Percentiles rank a stretch among this genome's conserved stretches.
phyloP scores from a whole-genome alignment of 139 green algal species.

The Closterium sp. region DNA sequence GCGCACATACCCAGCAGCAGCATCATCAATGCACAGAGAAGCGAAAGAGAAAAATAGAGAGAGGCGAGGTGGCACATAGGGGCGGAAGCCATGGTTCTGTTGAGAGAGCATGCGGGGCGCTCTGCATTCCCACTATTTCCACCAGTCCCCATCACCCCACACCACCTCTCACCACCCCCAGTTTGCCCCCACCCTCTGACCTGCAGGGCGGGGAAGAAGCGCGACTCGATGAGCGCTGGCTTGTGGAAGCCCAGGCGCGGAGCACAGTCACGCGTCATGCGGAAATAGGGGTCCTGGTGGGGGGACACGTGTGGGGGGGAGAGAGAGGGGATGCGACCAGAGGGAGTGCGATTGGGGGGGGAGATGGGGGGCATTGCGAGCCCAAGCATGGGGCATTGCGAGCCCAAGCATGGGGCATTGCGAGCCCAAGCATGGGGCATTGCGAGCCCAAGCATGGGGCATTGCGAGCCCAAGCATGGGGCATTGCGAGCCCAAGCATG shows the following conservation, averaged over 20 bases:
- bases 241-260: conserved; percentile 84
- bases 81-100: too few relatives aligned
- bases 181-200: conserved; percentile 25
- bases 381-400: neutral
- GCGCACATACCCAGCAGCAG: conserved; percentile 35
- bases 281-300: conserved; percentile 81
- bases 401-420: neutral
- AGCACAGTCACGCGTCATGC: conserved; percentile 91
- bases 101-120: too few relatives aligned
- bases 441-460: too few relatives aligned
- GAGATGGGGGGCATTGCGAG: neutral
- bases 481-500: too few relatives aligned
- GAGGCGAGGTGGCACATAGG: too few relatives aligned
- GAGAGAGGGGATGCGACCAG: neutral
- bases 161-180: too few relatives aligned
- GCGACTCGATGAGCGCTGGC: conserved; percentile 84
- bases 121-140: too few relatives aligned
- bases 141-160: too few relatives aligned
- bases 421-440: neutral
- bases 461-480: too few relatives aligned
- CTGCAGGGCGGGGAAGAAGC: conserved; percentile 92
- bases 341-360: too few relatives aligned
- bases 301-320: conserved; percentile 12
- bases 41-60: too few relatives aligned
- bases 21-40: neutral